Evolutionary conservation across 192 early-diverging fungal species (phyloP), one percentile per base, ranked within the genome.

Genomic region (Mortierella alpina): DNA sequence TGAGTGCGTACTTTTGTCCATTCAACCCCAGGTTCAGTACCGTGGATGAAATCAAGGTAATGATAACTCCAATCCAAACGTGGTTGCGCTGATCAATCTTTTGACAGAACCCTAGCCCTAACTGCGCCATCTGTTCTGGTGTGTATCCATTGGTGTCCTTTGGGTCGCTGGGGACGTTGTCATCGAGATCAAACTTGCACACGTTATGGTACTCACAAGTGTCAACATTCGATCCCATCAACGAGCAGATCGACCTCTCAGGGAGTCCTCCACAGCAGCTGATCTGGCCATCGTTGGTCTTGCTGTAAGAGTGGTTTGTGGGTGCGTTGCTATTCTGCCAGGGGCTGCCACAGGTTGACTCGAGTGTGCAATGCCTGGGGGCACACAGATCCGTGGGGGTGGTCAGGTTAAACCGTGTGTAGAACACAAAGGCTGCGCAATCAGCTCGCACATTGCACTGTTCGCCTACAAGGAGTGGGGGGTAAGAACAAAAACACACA

Each of bases 11-110:
- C 60, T 95, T 95, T 78, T 95, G 93, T 68, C 93, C 70, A 65
- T 95, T 95, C 23, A 95, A 79, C n/a, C 93, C 93, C 58, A 95
- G 80, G 71, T 95, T 95, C 47, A 90, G 81, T 11, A 87, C 86
- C 11, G 90, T 87, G 7, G 90, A 90, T 41, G 91, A 90, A 31
- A 92, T 79, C 31, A 95, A 70, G 10, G 86, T 87, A 59, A 95
- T 80, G 31, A 95, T 77, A 44, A 95, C 87, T 41, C 93, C 93
- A 20, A 95, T 92, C 92, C 92, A 94, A 45, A 89, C 71, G 63
- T 86, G 77, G 66, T 84, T 83, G 40, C 83, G 75, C 48, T 84
- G 80, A 71, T 89, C 84, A 48, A 87, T 83, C 50, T 68, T 73
- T 14, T 75, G 79, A 64, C 88, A 89, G 15, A 68, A 59, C 4